A percentile compares a stretch with the other conserved stretches of the same genome.
phyloP scores from a whole-genome alignment of 805 yeast species.

The Cyberlindnera galapagoensis region DNA sequence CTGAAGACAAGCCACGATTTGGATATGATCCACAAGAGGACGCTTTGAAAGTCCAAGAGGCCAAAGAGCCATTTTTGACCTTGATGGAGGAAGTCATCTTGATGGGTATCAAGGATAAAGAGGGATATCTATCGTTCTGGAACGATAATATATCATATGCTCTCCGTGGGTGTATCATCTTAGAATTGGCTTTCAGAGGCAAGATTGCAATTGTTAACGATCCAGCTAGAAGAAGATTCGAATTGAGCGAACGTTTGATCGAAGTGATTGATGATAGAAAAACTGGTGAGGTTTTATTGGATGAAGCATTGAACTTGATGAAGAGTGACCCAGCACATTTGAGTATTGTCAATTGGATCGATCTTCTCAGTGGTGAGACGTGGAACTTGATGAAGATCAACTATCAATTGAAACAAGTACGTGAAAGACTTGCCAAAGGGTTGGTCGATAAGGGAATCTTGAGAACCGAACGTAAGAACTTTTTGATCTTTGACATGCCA shows the following conservation, averaged over 20 bases:
- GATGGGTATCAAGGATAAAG: conserved; percentile 90
- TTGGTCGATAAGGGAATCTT: conserved; percentile 94
- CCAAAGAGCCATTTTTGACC: conserved; percentile 66
- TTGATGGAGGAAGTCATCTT: conserved; percentile 94
- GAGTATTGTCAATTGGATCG: conserved; percentile 88
- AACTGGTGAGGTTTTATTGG: conserved; percentile 93
- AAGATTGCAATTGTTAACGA: conserved; percentile 86
- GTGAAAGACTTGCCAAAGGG: conserved; percentile 95
- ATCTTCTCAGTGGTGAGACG: conserved; percentile 88
- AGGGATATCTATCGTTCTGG: conserved; percentile 96
- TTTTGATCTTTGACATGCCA: conserved; percentile 94
- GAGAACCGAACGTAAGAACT: conserved; percentile 93
- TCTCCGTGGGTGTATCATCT: conserved; percentile 84
- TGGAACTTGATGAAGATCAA: conserved; percentile 94
- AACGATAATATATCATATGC: conserved; percentile 97
- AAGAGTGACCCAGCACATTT: conserved; percentile 72
- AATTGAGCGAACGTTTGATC: conserved; percentile 77
- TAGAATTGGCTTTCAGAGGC: conserved; percentile 89
- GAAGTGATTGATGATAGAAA: conserved; percentile 81
- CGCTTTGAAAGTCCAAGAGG: conserved; percentile 28
- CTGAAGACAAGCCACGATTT: conserved; percentile 36
- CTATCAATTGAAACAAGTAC: conserved; percentile 93
- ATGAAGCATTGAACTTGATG: conserved; percentile 89
- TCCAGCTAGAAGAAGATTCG: conserved; percentile 84
- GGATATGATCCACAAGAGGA: conserved; percentile 72